Evolutionary conservation across 768 basidiomycete genomes (phyloP).

Genomic region (Leccinum boreale): DNA sequence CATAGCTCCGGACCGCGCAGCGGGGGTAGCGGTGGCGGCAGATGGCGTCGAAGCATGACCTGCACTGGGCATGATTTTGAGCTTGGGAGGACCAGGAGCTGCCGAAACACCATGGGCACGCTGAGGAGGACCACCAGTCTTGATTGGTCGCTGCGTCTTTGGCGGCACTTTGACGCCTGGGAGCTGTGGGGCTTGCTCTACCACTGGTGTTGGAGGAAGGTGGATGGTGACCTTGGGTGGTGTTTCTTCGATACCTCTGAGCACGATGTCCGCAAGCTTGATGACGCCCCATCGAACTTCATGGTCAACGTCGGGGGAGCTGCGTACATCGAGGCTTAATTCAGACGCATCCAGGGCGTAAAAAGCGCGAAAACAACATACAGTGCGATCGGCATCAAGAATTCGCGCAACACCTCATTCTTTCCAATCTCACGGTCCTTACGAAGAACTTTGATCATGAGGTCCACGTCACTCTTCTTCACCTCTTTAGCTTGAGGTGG

Average conservation of each 20-base stretch:
- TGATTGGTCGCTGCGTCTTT: constrained; percentile 37
- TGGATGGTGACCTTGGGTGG: constrained; percentile 86
- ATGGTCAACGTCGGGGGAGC: constrained; percentile 73
- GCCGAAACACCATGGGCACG: constrained; percentile 29
- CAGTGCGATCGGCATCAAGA: constrained; percentile 80
- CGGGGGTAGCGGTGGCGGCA: constrained; percentile 8
- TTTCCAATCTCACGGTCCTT: constrained; percentile 85
- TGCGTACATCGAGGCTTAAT: constrained; percentile 25
- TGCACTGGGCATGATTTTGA: constrained; percentile 41
- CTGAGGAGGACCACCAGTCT: constrained; percentile 32
- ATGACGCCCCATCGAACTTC: constrained; percentile 90
- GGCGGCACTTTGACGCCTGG: constrained; percentile 50
- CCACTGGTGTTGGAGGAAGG: constrained; percentile 69
- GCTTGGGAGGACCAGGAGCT: constrained; percentile 45
- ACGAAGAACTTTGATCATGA: constrained; percentile 81
- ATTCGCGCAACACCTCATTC: constrained; percentile 74
- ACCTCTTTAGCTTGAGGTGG: constrained; percentile 69
- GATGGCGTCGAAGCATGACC: constrained; percentile 18
- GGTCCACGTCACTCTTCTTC: constrained; percentile 80
- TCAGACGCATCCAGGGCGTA: background rate
- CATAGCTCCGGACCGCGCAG: constrained; percentile 19
- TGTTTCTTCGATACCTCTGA: constrained; percentile 78
- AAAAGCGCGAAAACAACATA: constrained; percentile 37
- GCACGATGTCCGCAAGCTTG: constrained; percentile 87
- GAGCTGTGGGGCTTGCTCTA: constrained; percentile 55